Base-by-base conservation (phyloP, 2,329 filamentous ascomycete genomes). In the Pseudocercospora eumusae region DNA sequence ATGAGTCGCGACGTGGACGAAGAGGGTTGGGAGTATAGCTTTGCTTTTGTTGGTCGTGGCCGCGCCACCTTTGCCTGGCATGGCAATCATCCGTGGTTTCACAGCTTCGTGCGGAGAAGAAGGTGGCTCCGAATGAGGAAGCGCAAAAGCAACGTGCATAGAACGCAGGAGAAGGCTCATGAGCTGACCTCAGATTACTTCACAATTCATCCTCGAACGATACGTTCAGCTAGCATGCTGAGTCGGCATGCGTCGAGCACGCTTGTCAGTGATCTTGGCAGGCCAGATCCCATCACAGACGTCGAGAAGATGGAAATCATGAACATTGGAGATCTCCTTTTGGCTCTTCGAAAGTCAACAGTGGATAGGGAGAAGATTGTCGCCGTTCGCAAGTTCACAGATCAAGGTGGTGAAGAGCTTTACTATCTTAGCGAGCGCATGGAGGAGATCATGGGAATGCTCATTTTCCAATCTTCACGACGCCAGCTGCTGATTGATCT, bases 1-100 rank as follows among this genome's bases (percentile, higher is more conserved):
- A 91, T 84, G 91, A 93, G 80, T n/a, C 85, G 89, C 2, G 88
- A 89, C 62, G 87, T 90, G 10, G 95, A 98, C 71, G 89, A 93
- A 65, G 90, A 93, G 65, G 95, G 95, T 3, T 99, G 95, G 95
- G 89, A 96, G 74, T 99, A 99, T 77, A 95, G 91, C 15, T 92
- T 97, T 74, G 88, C 90, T 67, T 99, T 98, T 73, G 65, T 67
- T 1, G 73, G 75, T 40, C 75, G 76, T 28, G 64, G 81, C 81
- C 71, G 71, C 54, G 56, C 64, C 10, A 65, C 66, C 23, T 66
- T 78, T 61, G 74, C 77, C 7, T 99, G 95, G 95, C 95, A 99
- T 75, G 88, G 88, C 2, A 90, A 90, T 18, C 86, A 89, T 73
- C 89, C 86, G 25, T 98, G 93, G 93, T 96, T 92, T 77, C 93